Evolutionary conservation across 441 rosid species (phyloP).

Genomic region (Populus tomentosa): DNA sequence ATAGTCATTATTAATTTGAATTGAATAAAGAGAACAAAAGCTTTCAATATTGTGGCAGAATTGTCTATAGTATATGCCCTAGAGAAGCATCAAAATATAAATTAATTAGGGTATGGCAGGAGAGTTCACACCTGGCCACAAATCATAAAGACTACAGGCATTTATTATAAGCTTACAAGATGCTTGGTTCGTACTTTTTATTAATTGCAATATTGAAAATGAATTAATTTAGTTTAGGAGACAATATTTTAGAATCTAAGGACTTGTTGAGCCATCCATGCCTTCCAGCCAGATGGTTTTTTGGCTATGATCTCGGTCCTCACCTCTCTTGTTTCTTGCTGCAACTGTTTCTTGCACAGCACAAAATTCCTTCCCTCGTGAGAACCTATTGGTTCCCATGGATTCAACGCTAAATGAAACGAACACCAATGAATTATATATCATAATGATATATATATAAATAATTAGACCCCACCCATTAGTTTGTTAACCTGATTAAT

Average conservation of each 20-base stretch:
- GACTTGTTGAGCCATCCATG: slow-evolving; percentile 10
- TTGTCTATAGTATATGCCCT: too few relatives aligned
- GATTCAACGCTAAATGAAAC: slow-evolving; percentile 35
- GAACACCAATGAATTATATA: too few relatives aligned
- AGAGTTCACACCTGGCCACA: neutral
- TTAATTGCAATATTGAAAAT: neutral
- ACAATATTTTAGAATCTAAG: neutral
- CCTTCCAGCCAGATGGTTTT: slow-evolving; percentile 49
- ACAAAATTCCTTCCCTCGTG: slow-evolving; percentile 45
- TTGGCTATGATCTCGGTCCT: slow-evolving; percentile 18
- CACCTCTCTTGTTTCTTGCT: slow-evolving; percentile 31
- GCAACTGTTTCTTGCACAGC: slow-evolving; percentile 46
- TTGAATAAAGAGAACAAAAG: too few relatives aligned
- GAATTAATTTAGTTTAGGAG: slow-evolving; percentile 21
- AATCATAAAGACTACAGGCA: neutral
- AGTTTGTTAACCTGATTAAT: neutral
- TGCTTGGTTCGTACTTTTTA: too few relatives aligned
- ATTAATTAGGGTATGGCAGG: neutral
- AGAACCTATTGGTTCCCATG: slow-evolving; percentile 40
- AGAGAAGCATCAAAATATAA: too few relatives aligned
- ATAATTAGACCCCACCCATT: neutral
- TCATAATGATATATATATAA: neutral
- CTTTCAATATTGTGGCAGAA: too few relatives aligned
- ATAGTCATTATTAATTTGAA: too few relatives aligned
- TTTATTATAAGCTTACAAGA: neutral